These are phyloP conservation scores for Clonostachys rosea DNA, from an alignment of 2,329 filamentous ascomycete genomes.

Conservation along the genomic window DNA sequence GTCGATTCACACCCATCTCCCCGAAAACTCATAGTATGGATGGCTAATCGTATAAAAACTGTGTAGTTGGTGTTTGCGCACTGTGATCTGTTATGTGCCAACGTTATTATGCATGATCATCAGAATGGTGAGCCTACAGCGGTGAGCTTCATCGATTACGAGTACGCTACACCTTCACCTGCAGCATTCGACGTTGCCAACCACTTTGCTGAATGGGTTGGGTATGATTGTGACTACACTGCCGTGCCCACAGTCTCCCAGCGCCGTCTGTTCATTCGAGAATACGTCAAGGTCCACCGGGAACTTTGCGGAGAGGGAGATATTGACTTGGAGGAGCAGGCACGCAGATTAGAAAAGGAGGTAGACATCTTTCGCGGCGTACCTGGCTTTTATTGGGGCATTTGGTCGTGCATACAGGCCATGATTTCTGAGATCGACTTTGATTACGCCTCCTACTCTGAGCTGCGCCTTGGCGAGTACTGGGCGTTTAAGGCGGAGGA, in stretches of 20 bases:
- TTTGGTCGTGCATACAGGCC: constrained; percentile 94
- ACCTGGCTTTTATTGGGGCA: constrained; percentile 87
- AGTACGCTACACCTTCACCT: constrained; percentile 91
- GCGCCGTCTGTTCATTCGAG: constrained; percentile 73
- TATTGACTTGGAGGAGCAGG: constrained; percentile 54
- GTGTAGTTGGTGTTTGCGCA: constrained; percentile 82
- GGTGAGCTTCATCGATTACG: constrained; percentile 90
- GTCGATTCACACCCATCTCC: neutral
- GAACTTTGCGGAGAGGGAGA: constrained; percentile 34
- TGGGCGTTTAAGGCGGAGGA: constrained; percentile 82
- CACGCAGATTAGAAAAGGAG: constrained; percentile 67
- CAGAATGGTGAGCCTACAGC: constrained; percentile 24
- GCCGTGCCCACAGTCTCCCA: constrained; percentile 72
- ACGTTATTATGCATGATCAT: constrained; percentile 73
- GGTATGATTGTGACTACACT: constrained; percentile 90
- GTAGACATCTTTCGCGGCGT: constrained; percentile 85
- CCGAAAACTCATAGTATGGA: neutral
- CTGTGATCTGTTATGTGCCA: constrained; percentile 93
- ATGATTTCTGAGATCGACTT: constrained; percentile 95
- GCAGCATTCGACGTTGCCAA: constrained; percentile 96
- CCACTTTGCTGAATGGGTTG: constrained; percentile 97
- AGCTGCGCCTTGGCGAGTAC: constrained; percentile 82
- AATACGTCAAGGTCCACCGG: constrained; percentile 78
- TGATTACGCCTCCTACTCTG: constrained; percentile 90
- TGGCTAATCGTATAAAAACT: constrained; percentile 4